Conservation (phyloP, 805 yeast genomes). For the Candida hungchunana region DNA sequence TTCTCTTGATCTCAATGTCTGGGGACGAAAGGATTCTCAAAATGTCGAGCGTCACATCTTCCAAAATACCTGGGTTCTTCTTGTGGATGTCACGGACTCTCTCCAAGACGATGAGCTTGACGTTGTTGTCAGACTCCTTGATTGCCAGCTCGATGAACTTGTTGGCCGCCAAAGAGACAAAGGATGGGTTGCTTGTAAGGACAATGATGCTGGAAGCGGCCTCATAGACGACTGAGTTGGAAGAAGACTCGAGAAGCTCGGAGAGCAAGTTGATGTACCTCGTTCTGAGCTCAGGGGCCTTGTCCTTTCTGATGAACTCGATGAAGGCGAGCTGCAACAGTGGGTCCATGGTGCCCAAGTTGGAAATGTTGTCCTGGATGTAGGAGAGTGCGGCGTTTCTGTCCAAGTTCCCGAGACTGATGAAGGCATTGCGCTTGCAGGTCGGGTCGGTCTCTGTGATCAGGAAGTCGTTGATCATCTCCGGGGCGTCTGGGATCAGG, state of each 20-base stretch:
- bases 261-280: conserved; percentile 70
- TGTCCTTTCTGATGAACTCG: conserved; percentile 84
- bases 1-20: conserved; percentile 85
- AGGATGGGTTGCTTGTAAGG: conserved; percentile 58
- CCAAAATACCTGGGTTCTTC: conserved; percentile 75
- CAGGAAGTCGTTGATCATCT: conserved; percentile 67
- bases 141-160: conserved; percentile 86
- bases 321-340: conserved; percentile 83
- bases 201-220: conserved; percentile 77
- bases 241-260: conserved; percentile 64
- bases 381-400: conserved; percentile 81
- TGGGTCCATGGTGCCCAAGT: conserved; percentile 68
- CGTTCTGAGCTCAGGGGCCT: conserved; percentile 57
- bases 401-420: conserved; percentile 76
- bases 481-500: conserved; percentile 94
- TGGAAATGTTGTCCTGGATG: conserved; percentile 63
- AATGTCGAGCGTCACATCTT: conserved; percentile 80
- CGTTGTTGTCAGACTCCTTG: conserved; percentile 92
- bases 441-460: conserved; percentile 85
- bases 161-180: conserved; percentile 73
- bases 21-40: conserved; percentile 82
- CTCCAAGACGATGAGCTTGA: conserved; percentile 87
- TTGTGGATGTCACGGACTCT: conserved; percentile 73
- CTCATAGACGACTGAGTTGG: conserved; percentile 79
- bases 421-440: conserved; percentile 93